phyloP scores from a whole-genome alignment of 352 stramenopile genomes.

The Phytopythium aichiense region DNA sequence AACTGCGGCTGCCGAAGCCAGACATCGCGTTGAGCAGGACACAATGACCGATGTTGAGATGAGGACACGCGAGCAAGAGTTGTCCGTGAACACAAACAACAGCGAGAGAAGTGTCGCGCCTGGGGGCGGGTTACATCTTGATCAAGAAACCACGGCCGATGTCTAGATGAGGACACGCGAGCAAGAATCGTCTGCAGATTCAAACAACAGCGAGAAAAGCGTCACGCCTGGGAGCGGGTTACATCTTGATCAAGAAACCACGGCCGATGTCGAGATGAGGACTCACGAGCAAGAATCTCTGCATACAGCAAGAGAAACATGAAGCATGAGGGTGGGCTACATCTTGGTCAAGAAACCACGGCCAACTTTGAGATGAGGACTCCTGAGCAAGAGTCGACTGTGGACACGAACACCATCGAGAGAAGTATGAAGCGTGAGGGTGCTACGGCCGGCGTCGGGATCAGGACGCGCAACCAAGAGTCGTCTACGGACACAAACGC shows the following conservation, averaged over 20 bases:
- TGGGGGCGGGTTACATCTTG: too few relatives aligned
- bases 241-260: not conserved
- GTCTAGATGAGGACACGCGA: not conserved
- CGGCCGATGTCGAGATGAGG: not conserved
- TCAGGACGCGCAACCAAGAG: not conserved
- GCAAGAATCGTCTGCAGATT: not conserved
- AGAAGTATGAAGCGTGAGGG: not conserved
- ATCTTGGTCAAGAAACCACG: not conserved
- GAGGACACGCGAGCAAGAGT: too few relatives aligned
- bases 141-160: not conserved
- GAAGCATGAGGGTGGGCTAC: not conserved
- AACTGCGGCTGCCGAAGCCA: not conserved
- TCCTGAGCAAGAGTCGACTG: not conserved
- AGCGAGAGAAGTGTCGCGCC: too few relatives aligned
- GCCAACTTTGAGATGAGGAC: not conserved
- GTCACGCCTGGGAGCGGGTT: not conserved
- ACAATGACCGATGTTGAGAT: too few relatives aligned
- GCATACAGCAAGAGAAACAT: not conserved
- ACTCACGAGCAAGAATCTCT: not conserved
- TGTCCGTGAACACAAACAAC: too few relatives aligned
- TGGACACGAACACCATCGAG: not conserved
- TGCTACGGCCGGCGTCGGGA: not conserved
- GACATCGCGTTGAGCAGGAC: too few relatives aligned
- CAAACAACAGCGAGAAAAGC: not conserved
- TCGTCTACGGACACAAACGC: too few relatives aligned